Evolutionary conservation across 306 rosid genomes (phyloP), one percentile per base, ranked within the genome.

Genomic region (Geum urbanum): DNA sequence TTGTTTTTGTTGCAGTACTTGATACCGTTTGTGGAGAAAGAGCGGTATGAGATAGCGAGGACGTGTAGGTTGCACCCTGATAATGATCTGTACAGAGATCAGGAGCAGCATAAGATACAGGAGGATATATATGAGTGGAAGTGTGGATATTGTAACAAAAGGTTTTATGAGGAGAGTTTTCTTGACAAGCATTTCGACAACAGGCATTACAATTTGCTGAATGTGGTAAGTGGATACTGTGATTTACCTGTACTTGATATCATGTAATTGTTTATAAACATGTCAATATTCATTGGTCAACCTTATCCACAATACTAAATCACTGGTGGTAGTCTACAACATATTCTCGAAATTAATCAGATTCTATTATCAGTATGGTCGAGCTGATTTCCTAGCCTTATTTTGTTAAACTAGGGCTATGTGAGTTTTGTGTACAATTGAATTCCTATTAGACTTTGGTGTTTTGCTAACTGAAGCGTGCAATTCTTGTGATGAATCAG

Each of bases 111-210:
- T 80, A 92, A 87, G 80, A 76, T 87, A 74, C 84, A 46, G 71
- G n/a, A 85, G 1, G 90, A 92, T 76, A 58, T 76, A 74, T 51
- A 87, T 61, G 97, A 92, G 63, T 92, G 98, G 98, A 86, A 67
- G 50, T 92, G 98, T 84, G 98, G 97, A 80, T 92, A 86, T 83
- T 92, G 98, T 79, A 91, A 66, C 80, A 92, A 92, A 80, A 86
- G 90, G 73, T 92, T 92, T 74, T 91, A 86, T 4, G 96, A 85
- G 22, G 98, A 90, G 76, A 90, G 80, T 60, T 66, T 84, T 81
- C 89, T 90, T 9, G 96, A 90, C 78, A 86, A 63, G 75, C 94
- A 90, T 82, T 90, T 85, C 55, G 89, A 90, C 76, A 82, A 85
- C 74, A 85, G 91, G 76, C 96, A 90, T 67, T 77, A 81, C 76